A percentile compares a stretch with the other conserved stretches of the same genome.
These are phyloP conservation scores for Dioscorea zingiberensis DNA, from an alignment of 106 monocot genomes.

Conservation along the genomic window DNA sequence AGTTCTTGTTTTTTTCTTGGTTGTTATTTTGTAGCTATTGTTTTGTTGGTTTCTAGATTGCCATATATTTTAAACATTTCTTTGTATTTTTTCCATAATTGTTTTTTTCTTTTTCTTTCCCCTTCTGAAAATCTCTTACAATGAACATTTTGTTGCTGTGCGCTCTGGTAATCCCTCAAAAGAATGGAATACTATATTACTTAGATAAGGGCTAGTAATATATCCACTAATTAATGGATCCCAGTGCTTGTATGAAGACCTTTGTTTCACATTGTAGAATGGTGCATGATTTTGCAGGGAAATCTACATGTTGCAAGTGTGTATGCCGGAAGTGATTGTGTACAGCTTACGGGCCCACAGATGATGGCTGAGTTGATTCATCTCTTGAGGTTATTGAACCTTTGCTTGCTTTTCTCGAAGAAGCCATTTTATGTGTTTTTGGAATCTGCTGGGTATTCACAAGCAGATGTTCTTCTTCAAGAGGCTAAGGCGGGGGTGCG, in stretches of 20 bases:
- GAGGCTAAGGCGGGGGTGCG: slow-evolving; percentile 55
- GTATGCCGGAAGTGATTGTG: slow-evolving; percentile 51
- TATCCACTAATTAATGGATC: too few relatives aligned
- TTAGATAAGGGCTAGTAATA: too few relatives aligned
- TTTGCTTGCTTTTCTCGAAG: slow-evolving; percentile 58
- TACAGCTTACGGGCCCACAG: slow-evolving; percentile 35
- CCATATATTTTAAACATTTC: too few relatives aligned
- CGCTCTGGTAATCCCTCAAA: too few relatives aligned
- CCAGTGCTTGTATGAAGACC: background rate
- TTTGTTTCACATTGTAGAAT: slow-evolving; percentile 1
- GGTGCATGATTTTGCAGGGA: slow-evolving; percentile 29
- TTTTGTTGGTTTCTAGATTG: too few relatives aligned
- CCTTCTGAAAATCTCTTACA: too few relatives aligned
- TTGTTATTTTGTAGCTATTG: too few relatives aligned
- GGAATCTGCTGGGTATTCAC: slow-evolving; percentile 30
- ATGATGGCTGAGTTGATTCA: slow-evolving; percentile 48
- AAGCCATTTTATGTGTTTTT: slow-evolving; percentile 47
- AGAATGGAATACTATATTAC: too few relatives aligned
- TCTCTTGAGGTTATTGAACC: slow-evolving; percentile 29
- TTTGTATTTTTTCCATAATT: too few relatives aligned
- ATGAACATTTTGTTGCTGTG: too few relatives aligned
- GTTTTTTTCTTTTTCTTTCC: too few relatives aligned
- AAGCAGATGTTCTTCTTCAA: slow-evolving; percentile 52
- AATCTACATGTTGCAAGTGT: slow-evolving; percentile 48
- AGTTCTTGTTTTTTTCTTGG: too few relatives aligned